phyloP scores from a whole-genome alignment of 2,329 filamentous ascomycete species.

The Fusarium graminum region DNA sequence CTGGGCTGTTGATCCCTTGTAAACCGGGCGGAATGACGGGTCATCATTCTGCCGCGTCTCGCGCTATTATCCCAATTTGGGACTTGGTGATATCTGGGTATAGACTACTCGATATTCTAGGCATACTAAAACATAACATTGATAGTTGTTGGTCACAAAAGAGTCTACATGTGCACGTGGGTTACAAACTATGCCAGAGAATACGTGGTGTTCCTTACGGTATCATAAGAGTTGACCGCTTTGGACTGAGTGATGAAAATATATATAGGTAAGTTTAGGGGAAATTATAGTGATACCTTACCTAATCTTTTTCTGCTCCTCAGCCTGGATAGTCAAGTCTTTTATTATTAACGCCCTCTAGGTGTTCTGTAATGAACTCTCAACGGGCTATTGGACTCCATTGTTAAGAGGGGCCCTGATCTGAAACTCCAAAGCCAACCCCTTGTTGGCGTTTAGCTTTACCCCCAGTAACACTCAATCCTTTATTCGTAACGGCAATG shows the following conservation, averaged over 20 bases:
- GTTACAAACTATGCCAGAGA: too few species aligned
- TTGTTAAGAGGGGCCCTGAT: constrained; percentile 10
- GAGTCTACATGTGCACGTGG: too few species aligned
- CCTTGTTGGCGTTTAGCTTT: constrained; percentile 23
- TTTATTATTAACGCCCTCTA: background rate
- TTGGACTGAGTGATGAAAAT: too few species aligned
- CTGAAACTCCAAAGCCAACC: background rate
- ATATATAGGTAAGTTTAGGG: too few species aligned
- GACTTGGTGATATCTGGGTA: background rate
- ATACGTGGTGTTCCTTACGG: too few species aligned
- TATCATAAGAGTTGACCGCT: too few species aligned
- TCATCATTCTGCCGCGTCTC: constrained; percentile 51
- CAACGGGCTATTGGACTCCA: background rate
- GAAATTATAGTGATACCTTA: too few species aligned
- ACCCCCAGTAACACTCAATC: background rate
- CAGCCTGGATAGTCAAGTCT: too few species aligned
- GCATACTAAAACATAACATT: too few species aligned
- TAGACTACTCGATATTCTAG: background rate
- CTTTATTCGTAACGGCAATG: background rate
- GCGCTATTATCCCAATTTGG: constrained; percentile 38
- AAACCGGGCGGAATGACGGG: constrained; percentile 40
- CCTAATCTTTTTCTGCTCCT: too few species aligned
- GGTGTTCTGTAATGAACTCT: background rate
- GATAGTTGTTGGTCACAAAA: too few species aligned
- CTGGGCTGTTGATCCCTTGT: constrained; percentile 37